These are phyloP conservation scores for Antitrichia curtipendula DNA, from an alignment of 225 moss, liverwort and hornwort genomes.

Conservation along the genomic window DNA sequence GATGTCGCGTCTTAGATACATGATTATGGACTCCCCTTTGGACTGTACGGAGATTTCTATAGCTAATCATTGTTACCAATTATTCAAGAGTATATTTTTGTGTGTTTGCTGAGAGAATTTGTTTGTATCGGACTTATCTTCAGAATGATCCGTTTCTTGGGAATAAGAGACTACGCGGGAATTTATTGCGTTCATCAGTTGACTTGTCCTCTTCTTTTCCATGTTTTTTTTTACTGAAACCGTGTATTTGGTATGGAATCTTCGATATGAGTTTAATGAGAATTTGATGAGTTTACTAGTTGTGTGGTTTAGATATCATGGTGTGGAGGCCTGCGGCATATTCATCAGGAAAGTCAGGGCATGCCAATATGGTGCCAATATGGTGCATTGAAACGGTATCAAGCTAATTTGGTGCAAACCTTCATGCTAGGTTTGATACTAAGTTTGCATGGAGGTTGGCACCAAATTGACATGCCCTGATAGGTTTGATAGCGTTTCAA, in stretches of 20 bases:
- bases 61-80: neutral
- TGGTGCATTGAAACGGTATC: too few species aligned
- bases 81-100: neutral
- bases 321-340: neutral
- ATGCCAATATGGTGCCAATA: too few species aligned
- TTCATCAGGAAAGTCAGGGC: too few species aligned
- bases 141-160: neutral
- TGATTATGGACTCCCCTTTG: neutral
- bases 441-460: too few species aligned
- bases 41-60: neutral
- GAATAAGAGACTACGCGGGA: neutral
- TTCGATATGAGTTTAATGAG: neutral
- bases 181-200: neutral
- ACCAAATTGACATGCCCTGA: too few species aligned
- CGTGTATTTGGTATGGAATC: neutral
- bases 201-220: neutral
- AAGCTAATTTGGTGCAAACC: too few species aligned
- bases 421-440: too few species aligned
- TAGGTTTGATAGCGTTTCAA: too few species aligned
- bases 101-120: neutral
- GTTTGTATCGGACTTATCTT: neutral
- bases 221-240: neutral
- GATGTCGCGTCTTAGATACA: conserved; percentile 8
- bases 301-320: neutral
- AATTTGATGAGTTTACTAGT: neutral